Evolutionary conservation across 768 basidiomycete species (phyloP), one percentile per base, ranked within the genome.

Genomic region (Auricularia sp.): DNA sequence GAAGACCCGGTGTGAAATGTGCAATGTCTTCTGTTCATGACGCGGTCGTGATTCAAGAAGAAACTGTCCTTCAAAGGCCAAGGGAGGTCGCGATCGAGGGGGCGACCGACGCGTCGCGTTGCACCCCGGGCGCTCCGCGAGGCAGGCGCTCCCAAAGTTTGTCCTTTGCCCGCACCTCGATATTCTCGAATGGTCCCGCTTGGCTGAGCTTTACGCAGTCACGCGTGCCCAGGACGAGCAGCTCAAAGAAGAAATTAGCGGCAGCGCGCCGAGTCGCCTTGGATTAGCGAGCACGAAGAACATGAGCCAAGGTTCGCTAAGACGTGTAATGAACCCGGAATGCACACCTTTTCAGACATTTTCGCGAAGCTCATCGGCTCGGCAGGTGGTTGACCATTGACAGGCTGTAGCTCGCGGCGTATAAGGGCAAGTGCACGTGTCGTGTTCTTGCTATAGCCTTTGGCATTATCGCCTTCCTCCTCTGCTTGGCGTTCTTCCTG

Each of bases 191-290:
- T 0, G 92, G 78, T 7, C 78, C 78, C 4, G 72, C 70, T 73
- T 99, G 97, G 6, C 84, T 76, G 54, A 99, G 75, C 69, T 89
- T 85, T 68, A 99, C 79, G 72, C 90, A 93, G 73, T 98, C 95
- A 39, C 91, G 87, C 3, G 96, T 98, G 10, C 93, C 88, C 1
- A 99, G 84, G 1, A 98, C 93, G 35, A 99, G 86, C 39, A 98
- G 76, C 74, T 99, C 97, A 72, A 99, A 99, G 81, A 99, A 99
- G 80, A 99, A 98, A 1, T 93, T 87, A 1, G 96, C 86, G 1
- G 96, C 93, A 12, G 94, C 97, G 51, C 93, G 86, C 59, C 91
- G 87, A 10, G 92, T 90, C 12, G 93, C 89, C 91, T 95, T 69
- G 1, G 53, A n/a, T 8, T 64, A 3, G 47, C 56, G 11, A 47